These are phyloP conservation scores for Ceratobasidium sp. DNA, from an alignment of 1,284 basidiomycete species.

Conservation along the genomic window DNA sequence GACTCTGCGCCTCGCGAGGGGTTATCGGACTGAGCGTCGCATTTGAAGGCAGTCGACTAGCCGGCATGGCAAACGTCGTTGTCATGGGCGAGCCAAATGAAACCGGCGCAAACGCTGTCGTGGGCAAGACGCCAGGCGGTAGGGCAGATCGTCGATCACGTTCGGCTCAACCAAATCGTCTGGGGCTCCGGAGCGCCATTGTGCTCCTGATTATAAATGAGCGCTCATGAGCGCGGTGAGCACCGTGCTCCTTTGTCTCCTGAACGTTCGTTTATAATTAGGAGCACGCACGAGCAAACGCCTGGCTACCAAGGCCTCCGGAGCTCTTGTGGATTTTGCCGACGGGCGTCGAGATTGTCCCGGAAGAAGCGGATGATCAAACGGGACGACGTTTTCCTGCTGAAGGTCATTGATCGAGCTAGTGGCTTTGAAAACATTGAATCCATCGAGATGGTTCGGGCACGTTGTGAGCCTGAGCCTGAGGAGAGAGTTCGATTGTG, in stretches of 20 bases:
- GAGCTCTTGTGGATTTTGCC: too few relatives aligned
- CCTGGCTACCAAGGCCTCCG: too few relatives aligned
- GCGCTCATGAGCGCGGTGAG: too few relatives aligned
- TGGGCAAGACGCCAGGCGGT: conserved; percentile 13
- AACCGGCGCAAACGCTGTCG: not conserved
- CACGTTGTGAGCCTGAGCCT: not conserved
- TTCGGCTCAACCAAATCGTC: too few relatives aligned
- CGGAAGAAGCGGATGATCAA: too few relatives aligned
- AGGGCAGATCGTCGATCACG: conserved; percentile 29
- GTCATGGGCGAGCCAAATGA: conserved; percentile 16
- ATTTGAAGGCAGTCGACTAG: conserved; percentile 16
- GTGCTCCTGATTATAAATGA: too few relatives aligned
- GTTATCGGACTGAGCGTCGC: conserved; percentile 24
- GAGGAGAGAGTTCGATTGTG: not conserved
- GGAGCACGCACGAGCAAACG: too few relatives aligned
- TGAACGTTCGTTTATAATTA: too few relatives aligned
- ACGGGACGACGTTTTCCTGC: too few relatives aligned
- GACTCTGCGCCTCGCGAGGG: conserved; percentile 26
- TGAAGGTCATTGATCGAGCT: not conserved
- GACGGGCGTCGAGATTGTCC: too few relatives aligned
- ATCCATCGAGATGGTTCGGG: not conserved
- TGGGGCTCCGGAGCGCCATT: too few relatives aligned
- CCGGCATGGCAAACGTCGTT: not conserved
- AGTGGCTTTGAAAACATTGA: conserved; percentile 3
- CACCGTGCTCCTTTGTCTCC: too few relatives aligned